phyloP scores from a whole-genome alignment of 2,329 filamentous ascomycete species.

The Clarireedia hainanense region DNA sequence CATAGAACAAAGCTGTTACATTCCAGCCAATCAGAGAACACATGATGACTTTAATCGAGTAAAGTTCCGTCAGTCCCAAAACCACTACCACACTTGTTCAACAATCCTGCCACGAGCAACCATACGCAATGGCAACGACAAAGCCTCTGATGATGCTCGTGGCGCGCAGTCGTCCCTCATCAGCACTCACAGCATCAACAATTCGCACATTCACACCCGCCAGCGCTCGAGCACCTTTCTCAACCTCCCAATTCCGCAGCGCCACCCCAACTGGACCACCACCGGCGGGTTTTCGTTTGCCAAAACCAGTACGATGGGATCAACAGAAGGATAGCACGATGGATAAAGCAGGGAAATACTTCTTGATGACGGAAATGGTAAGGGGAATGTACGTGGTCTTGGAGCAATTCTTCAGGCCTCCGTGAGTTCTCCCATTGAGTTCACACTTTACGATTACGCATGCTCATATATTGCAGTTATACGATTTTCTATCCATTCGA shows the following conservation, averaged over 20 bases:
- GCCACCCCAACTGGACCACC: slow-evolving; percentile 72
- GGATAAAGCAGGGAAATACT: slow-evolving; percentile 86
- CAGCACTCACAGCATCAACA: slow-evolving; percentile 18
- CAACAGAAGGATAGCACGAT: slow-evolving; percentile 68
- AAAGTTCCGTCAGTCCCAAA: slow-evolving; percentile 12
- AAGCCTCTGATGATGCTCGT: slow-evolving; percentile 31
- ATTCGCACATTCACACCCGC: slow-evolving; percentile 21
- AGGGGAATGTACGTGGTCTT: slow-evolving; percentile 96
- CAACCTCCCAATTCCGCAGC: slow-evolving; percentile 23
- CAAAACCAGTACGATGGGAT: slow-evolving; percentile 69
- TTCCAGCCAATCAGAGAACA: slow-evolving; percentile 5
- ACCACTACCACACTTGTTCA: slow-evolving; percentile 15
- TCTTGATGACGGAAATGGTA: slow-evolving; percentile 91
- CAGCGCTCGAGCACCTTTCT: slow-evolving; percentile 22
- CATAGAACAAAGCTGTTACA: slow-evolving; percentile 2
- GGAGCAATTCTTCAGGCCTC: slow-evolving; percentile 97
- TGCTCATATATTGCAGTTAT: slow-evolving; percentile 53
- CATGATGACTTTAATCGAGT: slow-evolving; percentile 2
- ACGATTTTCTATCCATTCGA: slow-evolving; percentile 99
- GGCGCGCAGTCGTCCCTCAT: slow-evolving; percentile 27
- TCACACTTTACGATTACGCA: slow-evolving; percentile 8
- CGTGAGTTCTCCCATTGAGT: slow-evolving; percentile 55
- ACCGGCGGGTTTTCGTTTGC: slow-evolving; percentile 72
- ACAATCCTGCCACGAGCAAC: slow-evolving; percentile 27
- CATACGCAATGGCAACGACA: slow-evolving; percentile 29